Base-by-base conservation (phyloP, 2,329 filamentous ascomycete species). In the Cladosporium sphaerospermum region DNA sequence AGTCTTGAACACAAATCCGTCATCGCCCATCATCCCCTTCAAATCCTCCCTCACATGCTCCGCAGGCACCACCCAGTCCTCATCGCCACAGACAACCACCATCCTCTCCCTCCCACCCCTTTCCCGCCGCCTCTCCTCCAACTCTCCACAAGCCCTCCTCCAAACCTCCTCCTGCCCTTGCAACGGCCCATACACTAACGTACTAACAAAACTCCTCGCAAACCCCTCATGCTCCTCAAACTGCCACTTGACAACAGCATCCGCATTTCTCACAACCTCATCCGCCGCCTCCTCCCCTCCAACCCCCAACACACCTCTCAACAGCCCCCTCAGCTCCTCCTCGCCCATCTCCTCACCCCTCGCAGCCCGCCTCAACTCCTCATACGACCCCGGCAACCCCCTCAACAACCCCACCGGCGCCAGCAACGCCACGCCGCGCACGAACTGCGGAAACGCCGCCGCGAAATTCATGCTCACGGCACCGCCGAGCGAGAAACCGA, bases 401-500 rank as follows among this genome's bases (percentile, higher is more conserved):
- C 59, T 45, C 9, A 61, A 47, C 31, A 61, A 23, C 3, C 58
- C 59, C 1, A 11, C 60, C 3, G 59, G 61, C 9, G 54, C 59
- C 18, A 62, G 31, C 9, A 62, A 33, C 16, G 58, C 45, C 2
- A 61, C 53, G 2, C 48, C 46, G 4, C 57, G 52, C 7, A 62
- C 39, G 13, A 60, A 44, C 18, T 56, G 54, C 4, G 55, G 52
- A 39, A 61, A 60, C 0, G 55, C 23, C 8, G 58, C 54, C 7
- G 53, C 54, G 42, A 61, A 62, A 4, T 55, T 51, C 58, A 61
- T 57, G 11, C 59, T 47, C 10, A 61, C 56, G 7, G 48, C 55
- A 11, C 59, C 55, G 32, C 58, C 60, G 1, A 61, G 55, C 1
- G 60, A 61, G 42, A 54, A 62, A 7, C 37, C 60, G 10, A 62